These are phyloP conservation scores for Colletotrichum sp. DNA, from an alignment of 2,329 filamentous ascomycete species.

Conservation along the genomic window DNA sequence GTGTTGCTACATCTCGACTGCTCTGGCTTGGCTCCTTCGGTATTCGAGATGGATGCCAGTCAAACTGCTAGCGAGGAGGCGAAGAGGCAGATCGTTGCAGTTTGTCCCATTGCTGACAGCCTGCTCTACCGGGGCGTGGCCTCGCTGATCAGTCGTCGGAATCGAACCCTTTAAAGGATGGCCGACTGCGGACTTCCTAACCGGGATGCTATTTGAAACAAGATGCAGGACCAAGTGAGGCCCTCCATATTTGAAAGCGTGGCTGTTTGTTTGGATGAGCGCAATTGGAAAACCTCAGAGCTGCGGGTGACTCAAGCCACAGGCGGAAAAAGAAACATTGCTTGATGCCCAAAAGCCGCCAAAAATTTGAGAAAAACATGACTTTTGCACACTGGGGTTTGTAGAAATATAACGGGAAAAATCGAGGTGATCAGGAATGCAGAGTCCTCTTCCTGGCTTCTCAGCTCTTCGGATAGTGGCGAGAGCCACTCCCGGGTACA, in stretches of 20 bases:
- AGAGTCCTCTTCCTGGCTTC: background rate
- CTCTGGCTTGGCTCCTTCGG: background rate
- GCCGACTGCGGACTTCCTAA: background rate
- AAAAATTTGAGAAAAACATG: background rate
- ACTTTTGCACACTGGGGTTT: background rate
- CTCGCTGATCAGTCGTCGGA: background rate
- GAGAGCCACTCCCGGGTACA: background rate
- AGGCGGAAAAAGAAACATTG: background rate
- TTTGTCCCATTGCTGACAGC: background rate
- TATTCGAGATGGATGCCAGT: background rate
- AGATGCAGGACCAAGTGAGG: background rate
- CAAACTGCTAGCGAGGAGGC: background rate
- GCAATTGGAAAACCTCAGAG: background rate
- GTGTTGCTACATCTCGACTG: background rate
- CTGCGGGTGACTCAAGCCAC: conserved; percentile 10
- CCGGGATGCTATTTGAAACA: background rate
- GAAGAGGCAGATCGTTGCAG: background rate
- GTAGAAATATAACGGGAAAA: background rate
- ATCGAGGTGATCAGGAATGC: background rate
- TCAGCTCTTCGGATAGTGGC: background rate
- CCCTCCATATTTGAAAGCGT: background rate
- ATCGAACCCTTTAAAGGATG: background rate
- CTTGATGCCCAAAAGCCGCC: background rate
- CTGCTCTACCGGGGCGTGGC: background rate
- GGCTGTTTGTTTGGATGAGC: background rate